These are phyloP conservation scores for Crucibulum laeve DNA, from an alignment of 768 basidiomycete genomes.

Conservation along the genomic window DNA sequence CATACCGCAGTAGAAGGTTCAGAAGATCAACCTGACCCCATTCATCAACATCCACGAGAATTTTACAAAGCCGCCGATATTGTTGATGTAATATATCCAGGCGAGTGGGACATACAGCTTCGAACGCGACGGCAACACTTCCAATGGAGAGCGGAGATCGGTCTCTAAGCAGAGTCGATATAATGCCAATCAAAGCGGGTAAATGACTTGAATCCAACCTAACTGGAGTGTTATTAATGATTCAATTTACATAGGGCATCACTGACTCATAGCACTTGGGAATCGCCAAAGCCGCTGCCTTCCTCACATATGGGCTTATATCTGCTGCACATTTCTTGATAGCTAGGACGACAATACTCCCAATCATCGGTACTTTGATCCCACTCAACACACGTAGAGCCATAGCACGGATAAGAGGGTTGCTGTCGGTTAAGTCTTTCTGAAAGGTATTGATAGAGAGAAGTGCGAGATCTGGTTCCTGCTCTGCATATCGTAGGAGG, in stretches of 20 bases:
- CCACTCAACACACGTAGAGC: conserved; percentile 90
- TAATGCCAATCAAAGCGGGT: conserved; percentile 62
- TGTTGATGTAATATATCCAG: conserved; percentile 87
- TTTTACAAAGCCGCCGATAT: conserved; percentile 77
- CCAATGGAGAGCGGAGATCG: conserved; percentile 87
- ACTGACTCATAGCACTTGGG: conserved; percentile 73
- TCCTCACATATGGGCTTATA: conserved; percentile 91
- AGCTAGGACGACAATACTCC: conserved; percentile 77
- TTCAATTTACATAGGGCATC: not conserved
- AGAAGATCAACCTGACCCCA: conserved; percentile 91
- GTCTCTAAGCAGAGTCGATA: conserved; percentile 64
- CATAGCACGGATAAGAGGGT: conserved; percentile 94
- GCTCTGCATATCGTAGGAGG: conserved; percentile 88
- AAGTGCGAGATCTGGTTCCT: conserved; percentile 91
- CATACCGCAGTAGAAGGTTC: conserved; percentile 77
- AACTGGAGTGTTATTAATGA: not conserved
- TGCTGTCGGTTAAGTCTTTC: conserved; percentile 88
- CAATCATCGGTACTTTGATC: conserved; percentile 88
- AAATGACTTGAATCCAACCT: conserved; percentile 77
- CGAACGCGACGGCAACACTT: conserved; percentile 80
- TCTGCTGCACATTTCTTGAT: conserved; percentile 93
- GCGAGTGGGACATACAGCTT: conserved; percentile 79
- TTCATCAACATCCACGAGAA: conserved; percentile 90
- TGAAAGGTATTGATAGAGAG: conserved; percentile 99
- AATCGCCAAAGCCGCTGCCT: conserved; percentile 87